phyloP scores from a whole-genome alignment of 179 eudicot genomes.

The Pouteria campechiana region DNA sequence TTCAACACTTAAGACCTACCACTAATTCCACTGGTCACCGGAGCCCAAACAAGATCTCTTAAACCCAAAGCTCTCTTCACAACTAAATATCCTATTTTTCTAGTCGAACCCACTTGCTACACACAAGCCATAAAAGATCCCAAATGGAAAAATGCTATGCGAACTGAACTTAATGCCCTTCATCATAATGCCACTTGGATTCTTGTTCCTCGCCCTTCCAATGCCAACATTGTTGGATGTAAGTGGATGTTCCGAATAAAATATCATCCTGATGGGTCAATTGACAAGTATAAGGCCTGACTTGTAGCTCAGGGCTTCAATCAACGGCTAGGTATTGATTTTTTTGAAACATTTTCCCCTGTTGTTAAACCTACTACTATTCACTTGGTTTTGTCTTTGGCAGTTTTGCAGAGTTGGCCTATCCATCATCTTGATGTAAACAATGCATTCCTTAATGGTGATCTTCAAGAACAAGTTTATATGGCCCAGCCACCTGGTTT shows the following conservation, averaged over 20 bases:
- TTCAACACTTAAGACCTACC: too few relatives aligned
- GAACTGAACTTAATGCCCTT: neutral
- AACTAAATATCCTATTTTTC: too few relatives aligned
- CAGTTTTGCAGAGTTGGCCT: neutral
- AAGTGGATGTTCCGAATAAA: conserved; percentile 2
- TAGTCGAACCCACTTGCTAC: neutral
- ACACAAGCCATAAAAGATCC: neutral
- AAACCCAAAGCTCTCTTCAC: too few relatives aligned
- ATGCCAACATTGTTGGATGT: neutral
- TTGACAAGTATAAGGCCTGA: neutral
- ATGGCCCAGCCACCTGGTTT: neutral
- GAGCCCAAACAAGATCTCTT: too few relatives aligned
- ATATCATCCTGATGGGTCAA: neutral
- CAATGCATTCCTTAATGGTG: conserved; percentile 1
- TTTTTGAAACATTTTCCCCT: too few relatives aligned
- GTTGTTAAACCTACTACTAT: neutral
- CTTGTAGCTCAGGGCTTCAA: too few relatives aligned
- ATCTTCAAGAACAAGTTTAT: neutral
- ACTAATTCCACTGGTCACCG: too few relatives aligned
- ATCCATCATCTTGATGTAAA: too few relatives aligned
- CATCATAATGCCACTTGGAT: neutral
- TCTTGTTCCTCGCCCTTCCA: neutral
- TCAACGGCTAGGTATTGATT: too few relatives aligned
- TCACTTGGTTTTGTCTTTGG: neutral
- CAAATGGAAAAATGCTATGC: neutral